Evolutionary conservation across 148 eudicot species (phyloP).

Genomic region (Drosera capensis): DNA sequence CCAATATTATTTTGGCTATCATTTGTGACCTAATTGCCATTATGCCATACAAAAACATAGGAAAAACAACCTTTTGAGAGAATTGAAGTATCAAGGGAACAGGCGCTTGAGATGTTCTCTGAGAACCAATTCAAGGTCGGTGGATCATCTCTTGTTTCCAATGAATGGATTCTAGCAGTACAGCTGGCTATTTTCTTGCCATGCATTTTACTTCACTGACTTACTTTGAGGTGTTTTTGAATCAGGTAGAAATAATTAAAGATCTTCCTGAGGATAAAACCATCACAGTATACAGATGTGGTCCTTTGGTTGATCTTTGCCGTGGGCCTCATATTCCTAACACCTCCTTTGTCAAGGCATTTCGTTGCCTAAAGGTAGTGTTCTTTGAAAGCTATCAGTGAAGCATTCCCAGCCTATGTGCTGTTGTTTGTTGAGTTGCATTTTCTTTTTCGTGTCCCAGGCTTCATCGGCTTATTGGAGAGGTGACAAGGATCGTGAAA

Average conservation of each 20-base stretch:
- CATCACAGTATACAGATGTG: constrained; percentile 97
- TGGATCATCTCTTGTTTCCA: neutral
- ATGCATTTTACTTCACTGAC: no score
- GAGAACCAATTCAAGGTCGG: constrained; percentile 84
- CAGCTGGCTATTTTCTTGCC: neutral
- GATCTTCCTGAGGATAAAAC: constrained; percentile 94
- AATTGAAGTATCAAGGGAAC: constrained; percentile 84
- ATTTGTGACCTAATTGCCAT: neutral
- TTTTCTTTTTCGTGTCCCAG: constrained; percentile 19
- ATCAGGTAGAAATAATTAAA: constrained; percentile 79
- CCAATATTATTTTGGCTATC: neutral
- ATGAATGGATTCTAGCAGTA: no score
- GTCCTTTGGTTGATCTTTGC: constrained; percentile 93
- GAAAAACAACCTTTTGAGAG: constrained; percentile 96
- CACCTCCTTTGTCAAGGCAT: constrained; percentile 85
- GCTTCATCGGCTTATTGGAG: constrained; percentile 99
- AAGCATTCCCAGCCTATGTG: no score
- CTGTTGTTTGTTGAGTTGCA: neutral
- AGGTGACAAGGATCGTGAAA: constrained; percentile 84
- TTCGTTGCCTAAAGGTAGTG: constrained; percentile 76
- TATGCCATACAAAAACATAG: no score
- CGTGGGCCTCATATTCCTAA: constrained; percentile 98
- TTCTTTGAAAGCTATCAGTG: neutral
- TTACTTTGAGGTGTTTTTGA: neutral
- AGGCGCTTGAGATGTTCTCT: constrained; percentile 86